Evolutionary conservation across 1,284 basidiomycete genomes (phyloP).

Genomic region (Leucoagaricus sp.): DNA sequence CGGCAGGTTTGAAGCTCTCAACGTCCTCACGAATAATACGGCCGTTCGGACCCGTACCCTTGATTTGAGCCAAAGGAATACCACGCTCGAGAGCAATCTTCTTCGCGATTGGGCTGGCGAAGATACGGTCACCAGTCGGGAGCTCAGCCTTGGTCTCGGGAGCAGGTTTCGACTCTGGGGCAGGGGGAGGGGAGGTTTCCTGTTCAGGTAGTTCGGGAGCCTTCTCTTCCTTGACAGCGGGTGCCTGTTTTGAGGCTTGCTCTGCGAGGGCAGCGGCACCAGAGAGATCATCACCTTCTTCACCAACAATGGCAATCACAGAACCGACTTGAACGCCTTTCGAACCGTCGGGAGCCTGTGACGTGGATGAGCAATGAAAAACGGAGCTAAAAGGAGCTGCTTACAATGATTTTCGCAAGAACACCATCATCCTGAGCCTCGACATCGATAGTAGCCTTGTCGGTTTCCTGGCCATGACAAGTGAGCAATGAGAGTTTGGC

Average conservation of each 20-base stretch:
- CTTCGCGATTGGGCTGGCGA: conserved; percentile 94
- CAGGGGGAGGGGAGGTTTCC: conserved; percentile 30
- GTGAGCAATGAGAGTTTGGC: conserved; percentile 9
- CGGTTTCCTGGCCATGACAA: conserved; percentile 77
- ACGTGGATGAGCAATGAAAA: conserved; percentile 10
- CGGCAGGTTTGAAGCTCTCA: conserved; percentile 77
- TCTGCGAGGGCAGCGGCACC: conserved; percentile 79
- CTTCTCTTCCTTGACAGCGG: conserved; percentile 38
- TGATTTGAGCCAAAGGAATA: conserved; percentile 88
- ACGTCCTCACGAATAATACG: conserved; percentile 95
- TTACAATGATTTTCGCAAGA: conserved; percentile 87
- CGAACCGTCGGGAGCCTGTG: conserved; percentile 77
- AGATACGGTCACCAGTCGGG: conserved; percentile 79
- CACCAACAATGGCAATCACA: conserved; percentile 87
- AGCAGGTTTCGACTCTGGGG: conserved; percentile 27
- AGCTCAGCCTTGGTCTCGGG: conserved; percentile 53
- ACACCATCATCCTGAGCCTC: conserved; percentile 98
- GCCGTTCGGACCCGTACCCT: conserved; percentile 93
- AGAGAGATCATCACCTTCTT: conserved; percentile 93
- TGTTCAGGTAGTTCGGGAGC: conserved; percentile 24
- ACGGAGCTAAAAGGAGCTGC: conserved; percentile 24
- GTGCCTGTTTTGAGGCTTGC: conserved; percentile 47
- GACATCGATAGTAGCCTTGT: conserved; percentile 99
- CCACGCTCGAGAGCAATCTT: conserved; percentile 96
- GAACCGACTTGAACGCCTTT: conserved; percentile 88